Conservation (phyloP, 2,329 filamentous ascomycete genomes). For the Raffaelea albimanens region DNA sequence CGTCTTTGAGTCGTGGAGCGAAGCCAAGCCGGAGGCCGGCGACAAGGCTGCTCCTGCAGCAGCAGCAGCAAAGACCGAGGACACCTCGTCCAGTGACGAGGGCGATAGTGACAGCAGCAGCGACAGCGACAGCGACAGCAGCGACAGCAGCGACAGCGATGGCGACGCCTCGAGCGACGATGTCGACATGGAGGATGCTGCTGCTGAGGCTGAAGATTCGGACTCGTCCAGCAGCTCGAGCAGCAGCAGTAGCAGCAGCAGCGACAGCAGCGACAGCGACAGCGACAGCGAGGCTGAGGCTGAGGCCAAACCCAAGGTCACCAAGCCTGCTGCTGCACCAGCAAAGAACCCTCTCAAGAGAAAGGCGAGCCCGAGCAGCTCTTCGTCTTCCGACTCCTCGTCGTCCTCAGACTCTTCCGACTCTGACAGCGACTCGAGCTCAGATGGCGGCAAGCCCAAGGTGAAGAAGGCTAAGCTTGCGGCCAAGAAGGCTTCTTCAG, state of each 20-base stretch:
- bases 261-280: conserved; percentile 4
- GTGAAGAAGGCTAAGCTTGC: conserved; percentile 14
- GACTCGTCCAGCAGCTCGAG: no score
- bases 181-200: conserved; percentile 40
- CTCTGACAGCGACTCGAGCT: conserved; percentile 2
- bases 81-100: background rate
- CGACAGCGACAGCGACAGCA: conserved; percentile 19
- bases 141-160: conserved; percentile 22
- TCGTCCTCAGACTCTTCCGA: background rate
- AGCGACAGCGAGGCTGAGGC: conserved; percentile 13
- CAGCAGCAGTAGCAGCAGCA: no score
- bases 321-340: conserved; percentile 16
- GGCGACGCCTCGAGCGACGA: conserved; percentile 23
- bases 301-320: conserved; percentile 16
- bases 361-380: conserved; percentile 34
- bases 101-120: conserved; percentile 19
- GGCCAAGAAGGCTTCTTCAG: background rate
- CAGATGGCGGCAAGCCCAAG: conserved; percentile 14
- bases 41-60: conserved; percentile 12
- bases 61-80: background rate
- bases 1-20: conserved; percentile 44
- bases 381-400: conserved; percentile 1
- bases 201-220: conserved; percentile 20
- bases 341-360: conserved; percentile 40
- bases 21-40: no score